Base-by-base conservation (phyloP, 106 monocot species). In the Platanthera guangdongensis region DNA sequence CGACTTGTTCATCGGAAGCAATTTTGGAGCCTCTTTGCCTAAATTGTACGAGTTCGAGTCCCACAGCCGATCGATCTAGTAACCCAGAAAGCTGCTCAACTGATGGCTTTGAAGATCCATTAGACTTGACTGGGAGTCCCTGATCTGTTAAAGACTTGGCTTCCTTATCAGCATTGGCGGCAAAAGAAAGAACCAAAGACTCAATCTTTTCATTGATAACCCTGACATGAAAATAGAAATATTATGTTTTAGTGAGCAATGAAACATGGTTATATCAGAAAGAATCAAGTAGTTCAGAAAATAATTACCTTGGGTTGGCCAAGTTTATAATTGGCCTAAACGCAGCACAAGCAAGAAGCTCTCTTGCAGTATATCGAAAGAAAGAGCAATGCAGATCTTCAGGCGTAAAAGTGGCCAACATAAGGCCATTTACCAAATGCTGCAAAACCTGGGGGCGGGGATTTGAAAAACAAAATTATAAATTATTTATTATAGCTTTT, bases 121-220 rank as follows among this genome's bases (percentile, higher is more conserved):
- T 85, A 80, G 63, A 76, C 68, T 82, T 88, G 50, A 50, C 57
- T 14, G 28, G 19, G 39, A 68, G 0, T 72, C 77, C 1, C 53
- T 81, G 85, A 72, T 82, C 78, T 80, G 71, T 75, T 50, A 82
- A 71, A 84, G 64, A 68, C 82, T 50, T 77, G 50, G 60, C 75
- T 82, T 68, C 76, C 73, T 82, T 95, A 9, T 79, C 76, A 78
- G 83, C 52, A 68, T 84, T 93, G 32, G 91, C 86, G 28, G 86
- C 78, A 60, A 83, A 49, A 83, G 94, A 89, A 81, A 85, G 73
- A 82, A 79, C 97, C 75, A 90, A 74, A 28, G 82, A 67, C 81
- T 94, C 97, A 82, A 99, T 90, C 83, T 87, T 92, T 79, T 94
- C 97, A 87, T 99, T 99, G 79, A 99, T 86, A 80, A 99, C 60